Conservation (phyloP, 371 early-diverging fungal species). For the Enterospora canceri region DNA sequence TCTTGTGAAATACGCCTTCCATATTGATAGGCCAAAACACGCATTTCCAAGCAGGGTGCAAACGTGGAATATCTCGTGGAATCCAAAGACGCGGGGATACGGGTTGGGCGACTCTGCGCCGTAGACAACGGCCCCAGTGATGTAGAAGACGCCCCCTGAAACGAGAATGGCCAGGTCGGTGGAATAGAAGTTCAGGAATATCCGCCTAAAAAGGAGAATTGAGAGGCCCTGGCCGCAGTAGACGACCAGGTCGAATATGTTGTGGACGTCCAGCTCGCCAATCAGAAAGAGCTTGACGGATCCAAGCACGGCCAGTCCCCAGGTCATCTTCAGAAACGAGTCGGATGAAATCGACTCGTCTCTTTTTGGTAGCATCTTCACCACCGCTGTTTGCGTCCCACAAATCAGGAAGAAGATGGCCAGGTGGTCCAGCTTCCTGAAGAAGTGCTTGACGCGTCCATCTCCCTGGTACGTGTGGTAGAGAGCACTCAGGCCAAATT, state of each 20-base stretch:
- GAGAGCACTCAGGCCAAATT: constrained; percentile 54
- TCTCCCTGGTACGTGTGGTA: constrained; percentile 51
- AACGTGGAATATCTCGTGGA: constrained; percentile 57
- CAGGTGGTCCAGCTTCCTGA: constrained; percentile 53
- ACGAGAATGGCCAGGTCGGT: constrained; percentile 31
- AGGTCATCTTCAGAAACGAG: neutral
- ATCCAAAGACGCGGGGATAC: constrained; percentile 53
- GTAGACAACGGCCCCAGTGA: constrained; percentile 54
- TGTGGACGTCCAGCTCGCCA: constrained; percentile 19
- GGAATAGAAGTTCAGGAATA: constrained; percentile 10
- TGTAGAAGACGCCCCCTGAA: constrained; percentile 52
- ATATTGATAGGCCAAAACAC: constrained; percentile 52
- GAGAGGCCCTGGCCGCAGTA: constrained; percentile 55
- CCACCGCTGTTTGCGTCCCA: constrained; percentile 55
- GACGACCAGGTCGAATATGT: constrained; percentile 46
- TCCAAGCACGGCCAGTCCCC: neutral
- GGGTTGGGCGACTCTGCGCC: constrained; percentile 53
- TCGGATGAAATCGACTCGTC: neutral
- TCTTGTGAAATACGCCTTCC: constrained; percentile 37
- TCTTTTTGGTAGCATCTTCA: constrained; percentile 10
- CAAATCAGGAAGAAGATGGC: constrained; percentile 57
- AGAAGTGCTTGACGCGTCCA: constrained; percentile 22
- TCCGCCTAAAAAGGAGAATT: constrained; percentile 43
- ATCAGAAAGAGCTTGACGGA: constrained; percentile 2
- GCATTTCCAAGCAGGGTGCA: constrained; percentile 54